Percentiles rank a stretch among this genome's conserved stretches.
Evolutionary conservation across 2,329 filamentous ascomycete species (phyloP).

Genomic region (Talaromyces sp.): DNA sequence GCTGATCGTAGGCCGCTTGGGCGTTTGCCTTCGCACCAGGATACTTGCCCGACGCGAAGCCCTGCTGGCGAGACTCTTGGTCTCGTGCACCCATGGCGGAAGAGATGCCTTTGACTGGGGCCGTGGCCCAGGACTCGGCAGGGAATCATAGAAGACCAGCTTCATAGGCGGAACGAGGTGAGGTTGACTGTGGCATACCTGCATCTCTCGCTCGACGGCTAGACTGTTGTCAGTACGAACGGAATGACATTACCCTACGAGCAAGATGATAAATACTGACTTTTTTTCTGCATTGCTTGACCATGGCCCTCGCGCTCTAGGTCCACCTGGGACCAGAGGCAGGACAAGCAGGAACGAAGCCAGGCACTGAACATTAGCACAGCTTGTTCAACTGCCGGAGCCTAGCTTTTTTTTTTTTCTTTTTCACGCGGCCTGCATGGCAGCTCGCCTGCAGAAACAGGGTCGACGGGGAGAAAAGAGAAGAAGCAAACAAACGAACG

Average conservation of each 20-base stretch:
- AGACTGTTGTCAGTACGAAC: neutral
- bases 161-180: conserved; percentile 43
- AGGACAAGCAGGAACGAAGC: conserved; percentile 35
- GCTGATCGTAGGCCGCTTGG: conserved; percentile 32
- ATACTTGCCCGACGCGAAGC: conserved; percentile 39
- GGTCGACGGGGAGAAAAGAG: neutral
- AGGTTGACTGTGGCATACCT: conserved; percentile 41
- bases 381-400: conserved; percentile 22
- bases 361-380: conserved; percentile 35
- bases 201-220: conserved; percentile 40
- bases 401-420: no score
- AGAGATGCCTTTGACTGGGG: conserved; percentile 26
- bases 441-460: conserved; percentile 4
- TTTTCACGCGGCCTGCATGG: conserved; percentile 15
- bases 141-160: conserved; percentile 36
- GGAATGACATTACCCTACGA: neutral
- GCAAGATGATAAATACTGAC: neutral
- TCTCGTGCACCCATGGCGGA: conserved; percentile 36
- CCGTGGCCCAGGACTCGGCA: conserved; percentile 28
- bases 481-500: neutral
- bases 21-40: conserved; percentile 26
- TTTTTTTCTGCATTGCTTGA: neutral
- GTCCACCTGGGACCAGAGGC: conserved; percentile 24
- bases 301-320: conserved; percentile 17
- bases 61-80: conserved; percentile 31